Conservation (phyloP, 1,284 basidiomycete genomes). For the Microbotryum silenes-acaulis region DNA sequence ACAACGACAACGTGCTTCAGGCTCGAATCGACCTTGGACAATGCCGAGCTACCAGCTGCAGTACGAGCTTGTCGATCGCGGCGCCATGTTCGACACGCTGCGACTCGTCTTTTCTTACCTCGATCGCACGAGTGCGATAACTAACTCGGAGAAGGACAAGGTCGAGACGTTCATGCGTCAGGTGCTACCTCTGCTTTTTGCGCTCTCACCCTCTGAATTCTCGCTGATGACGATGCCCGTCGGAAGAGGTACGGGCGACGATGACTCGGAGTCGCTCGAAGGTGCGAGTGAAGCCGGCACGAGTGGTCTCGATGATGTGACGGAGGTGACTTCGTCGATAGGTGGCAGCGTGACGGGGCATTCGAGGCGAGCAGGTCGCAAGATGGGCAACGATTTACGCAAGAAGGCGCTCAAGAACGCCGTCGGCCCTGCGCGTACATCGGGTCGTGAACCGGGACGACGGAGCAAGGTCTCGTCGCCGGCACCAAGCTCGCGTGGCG, state of each 20-base stretch:
- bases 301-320: conserved; percentile 35
- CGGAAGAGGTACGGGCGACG: conserved; percentile 11
- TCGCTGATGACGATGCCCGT: conserved; percentile 13
- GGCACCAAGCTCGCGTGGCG: conserved; percentile 28
- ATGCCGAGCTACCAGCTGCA: conserved; percentile 59
- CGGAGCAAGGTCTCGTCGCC: conserved; percentile 28
- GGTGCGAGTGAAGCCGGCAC: conserved; percentile 57
- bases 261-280: conserved; percentile 43
- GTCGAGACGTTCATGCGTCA: conserved; percentile 78
- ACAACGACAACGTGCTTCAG: conserved; percentile 52
- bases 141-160: conserved; percentile 64
- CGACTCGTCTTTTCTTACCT: conserved; percentile 86
- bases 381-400: conserved; percentile 60
- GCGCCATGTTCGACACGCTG: conserved; percentile 76
- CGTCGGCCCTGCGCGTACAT: conserved; percentile 29
- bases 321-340: conserved; percentile 9
- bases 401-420: conserved; percentile 62
- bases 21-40: conserved; percentile 3
- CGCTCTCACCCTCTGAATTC: conserved; percentile 27
- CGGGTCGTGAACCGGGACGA: conserved; percentile 1
- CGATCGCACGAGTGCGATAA: conserved; percentile 68
- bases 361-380: conserved; percentile 40
- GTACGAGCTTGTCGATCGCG: conserved; percentile 68
- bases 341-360: conserved; percentile 6
- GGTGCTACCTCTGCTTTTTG: conserved; percentile 57